Evolutionary conservation across 176 grass and related monocot genomes (phyloP), one percentile per base, ranked within the genome.

Genomic region (Lolium multiflorum): DNA sequence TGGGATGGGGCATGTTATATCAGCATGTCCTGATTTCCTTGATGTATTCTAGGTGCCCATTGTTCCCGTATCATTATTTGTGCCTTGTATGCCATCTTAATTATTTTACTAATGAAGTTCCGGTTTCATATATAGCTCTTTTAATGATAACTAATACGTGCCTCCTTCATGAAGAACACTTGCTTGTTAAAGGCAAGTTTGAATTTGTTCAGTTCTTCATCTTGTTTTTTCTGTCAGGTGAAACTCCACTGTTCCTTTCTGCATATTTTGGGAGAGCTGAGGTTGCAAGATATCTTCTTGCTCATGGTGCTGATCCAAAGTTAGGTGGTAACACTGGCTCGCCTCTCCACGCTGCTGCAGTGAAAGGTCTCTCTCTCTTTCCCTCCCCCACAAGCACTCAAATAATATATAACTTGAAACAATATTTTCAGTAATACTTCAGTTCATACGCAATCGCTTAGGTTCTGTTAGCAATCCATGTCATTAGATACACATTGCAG

Each of bases 241-340:
- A 56, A 56, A 77, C 75, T 37, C 75, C 52, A 21, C 10, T 58
- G 52, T 77, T 58, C 75, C 17, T 77, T 77, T 57, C 31, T 39
- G 2, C 75, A 58, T 77, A 20, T 77, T 77, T 56, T 58, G 52
- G 75, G 5, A 77, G 75, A 77, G 17, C 28, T 14, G 52, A 4
- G 5, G 75, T 52, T 11, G 35, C 31, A 58, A 77, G 26, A 77
- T 58, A 39, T 77, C 75, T 57, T 77, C 31, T 77, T 77, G 50
- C 55, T 58, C 28, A 77, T 77, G 52, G 75, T 13, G 51, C 52
- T 58, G 10, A 39, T 38, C 75, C 51, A 77, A 57, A 20, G 28
- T 39, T 58, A 39, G 75, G 17, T 39, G 75, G 75, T 21, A 37
- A 77, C 31, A 39, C 5, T 3, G 75, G 28, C 10, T 77, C 51